Evolutionary conservation across 257 asterid genomes (phyloP).

Genomic region (Solanum paucissectum): DNA sequence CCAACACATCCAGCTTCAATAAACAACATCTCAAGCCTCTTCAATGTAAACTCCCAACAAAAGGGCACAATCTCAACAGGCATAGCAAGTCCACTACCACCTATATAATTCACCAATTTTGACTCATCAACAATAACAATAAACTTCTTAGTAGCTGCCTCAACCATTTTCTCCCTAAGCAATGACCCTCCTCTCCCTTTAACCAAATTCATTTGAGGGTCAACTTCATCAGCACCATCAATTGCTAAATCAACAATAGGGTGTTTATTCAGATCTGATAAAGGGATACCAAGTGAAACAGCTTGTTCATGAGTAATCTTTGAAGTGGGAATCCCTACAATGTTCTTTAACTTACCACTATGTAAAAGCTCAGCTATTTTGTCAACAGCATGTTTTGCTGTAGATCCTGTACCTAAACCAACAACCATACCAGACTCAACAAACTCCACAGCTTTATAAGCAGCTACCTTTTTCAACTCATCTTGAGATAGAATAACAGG

Average conservation of each 20-base stretch:
- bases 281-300: constrained; percentile 37
- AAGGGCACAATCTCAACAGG: constrained; percentile 64
- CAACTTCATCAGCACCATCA: constrained; percentile 70
- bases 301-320: constrained; percentile 39
- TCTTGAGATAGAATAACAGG: constrained; percentile 15
- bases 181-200: constrained; percentile 57
- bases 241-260: constrained; percentile 53
- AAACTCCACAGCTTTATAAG: constrained; percentile 31
- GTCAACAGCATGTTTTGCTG: constrained; percentile 38
- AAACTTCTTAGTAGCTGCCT: constrained; percentile 22
- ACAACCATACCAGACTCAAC: constrained; percentile 37
- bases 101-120: constrained; percentile 39
- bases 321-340: constrained; percentile 39
- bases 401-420: constrained; percentile 37
- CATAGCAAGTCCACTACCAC: constrained; percentile 60
- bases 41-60: constrained; percentile 50
- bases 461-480: constrained; percentile 33
- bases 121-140: constrained; percentile 44
- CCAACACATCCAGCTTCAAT: constrained; percentile 41
- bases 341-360: constrained; percentile 14
- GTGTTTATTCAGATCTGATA: constrained; percentile 52
- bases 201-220: constrained; percentile 46
- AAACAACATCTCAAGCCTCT: constrained; percentile 34
- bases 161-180: constrained; percentile 38
- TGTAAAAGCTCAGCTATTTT: constrained; percentile 23